These are phyloP conservation scores for Colletotrichum somersetense DNA, from an alignment of 2,329 filamentous ascomycete genomes.

Conservation along the genomic window DNA sequence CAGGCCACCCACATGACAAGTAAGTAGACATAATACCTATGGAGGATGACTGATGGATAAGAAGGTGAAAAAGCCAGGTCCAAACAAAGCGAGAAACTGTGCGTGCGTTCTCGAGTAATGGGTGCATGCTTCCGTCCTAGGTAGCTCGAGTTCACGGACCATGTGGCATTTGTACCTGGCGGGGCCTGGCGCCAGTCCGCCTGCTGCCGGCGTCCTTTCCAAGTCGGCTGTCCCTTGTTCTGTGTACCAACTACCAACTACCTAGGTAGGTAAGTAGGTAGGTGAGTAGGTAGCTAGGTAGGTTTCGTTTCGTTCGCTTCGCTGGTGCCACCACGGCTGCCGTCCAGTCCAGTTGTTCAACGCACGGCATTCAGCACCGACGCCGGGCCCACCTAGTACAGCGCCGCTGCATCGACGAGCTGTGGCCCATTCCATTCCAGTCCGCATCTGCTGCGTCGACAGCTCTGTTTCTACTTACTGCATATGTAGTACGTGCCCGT, in stretches of 20 bases:
- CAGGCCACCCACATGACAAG: not conserved
- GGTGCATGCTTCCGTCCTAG: not conserved
- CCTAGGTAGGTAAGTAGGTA: no score
- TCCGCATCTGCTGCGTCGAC: constrained; percentile 2
- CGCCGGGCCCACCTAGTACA: constrained; percentile 6
- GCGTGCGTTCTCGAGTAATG: not conserved
- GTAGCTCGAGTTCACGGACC: not conserved
- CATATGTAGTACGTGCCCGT: no score
- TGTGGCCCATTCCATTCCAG: not conserved
- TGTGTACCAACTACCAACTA: no score
- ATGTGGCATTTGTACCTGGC: not conserved
- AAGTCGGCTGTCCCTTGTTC: constrained; percentile 16
- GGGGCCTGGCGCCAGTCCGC: constrained; percentile 20
- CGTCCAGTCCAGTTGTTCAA: constrained; percentile 2
- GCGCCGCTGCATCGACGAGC: not conserved
- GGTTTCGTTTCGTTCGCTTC: constrained; percentile 29
- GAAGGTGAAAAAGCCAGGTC: not conserved
- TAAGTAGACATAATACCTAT: no score
- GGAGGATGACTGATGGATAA: not conserved
- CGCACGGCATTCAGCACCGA: constrained; percentile 26
- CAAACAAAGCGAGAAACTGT: not conserved
- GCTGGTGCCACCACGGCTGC: constrained; percentile 25
- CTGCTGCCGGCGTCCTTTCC: constrained; percentile 23
- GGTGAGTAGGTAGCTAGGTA: not conserved
- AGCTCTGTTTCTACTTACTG: not conserved